Percentiles rank a stretch among this genome's conserved stretches.
Conservation (phyloP, 108 stramenopile species). For the Nitzschia inconspicua region DNA sequence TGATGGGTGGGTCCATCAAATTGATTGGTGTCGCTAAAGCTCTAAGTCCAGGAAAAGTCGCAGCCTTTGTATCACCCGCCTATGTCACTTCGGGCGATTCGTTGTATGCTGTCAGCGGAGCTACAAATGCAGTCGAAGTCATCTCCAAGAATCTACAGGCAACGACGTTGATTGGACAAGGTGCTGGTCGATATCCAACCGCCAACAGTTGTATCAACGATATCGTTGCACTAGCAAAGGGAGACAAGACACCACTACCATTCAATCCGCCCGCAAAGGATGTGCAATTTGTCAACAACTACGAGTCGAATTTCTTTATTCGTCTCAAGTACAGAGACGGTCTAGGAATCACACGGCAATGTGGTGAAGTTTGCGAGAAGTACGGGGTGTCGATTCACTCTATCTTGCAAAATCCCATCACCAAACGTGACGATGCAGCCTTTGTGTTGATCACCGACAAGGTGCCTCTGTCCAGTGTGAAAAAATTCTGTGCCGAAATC, state of each 20-base stretch:
- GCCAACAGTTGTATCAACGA: slow-evolving; percentile 87
- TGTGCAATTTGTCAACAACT: slow-evolving; percentile 65
- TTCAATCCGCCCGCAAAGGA: slow-evolving; percentile 60
- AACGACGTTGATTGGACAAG: slow-evolving; percentile 83
- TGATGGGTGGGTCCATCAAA: slow-evolving; percentile 90
- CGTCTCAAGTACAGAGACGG: slow-evolving; percentile 70
- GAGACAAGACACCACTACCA: slow-evolving; percentile 61
- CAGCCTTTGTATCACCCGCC: slow-evolving; percentile 84
- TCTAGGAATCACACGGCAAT: slow-evolving; percentile 78
- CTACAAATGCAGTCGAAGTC: slow-evolving; percentile 85
- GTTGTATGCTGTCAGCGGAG: slow-evolving; percentile 72
- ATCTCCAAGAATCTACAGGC: slow-evolving; percentile 65
- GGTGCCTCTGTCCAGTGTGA: slow-evolving; percentile 56
- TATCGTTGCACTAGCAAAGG: slow-evolving; percentile 80
- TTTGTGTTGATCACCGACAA: slow-evolving; percentile 87
- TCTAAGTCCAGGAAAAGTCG: slow-evolving; percentile 45
- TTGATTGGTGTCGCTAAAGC: slow-evolving; percentile 73
- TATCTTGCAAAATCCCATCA: slow-evolving; percentile 81
- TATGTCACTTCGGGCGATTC: slow-evolving; percentile 74
- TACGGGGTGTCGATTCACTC: slow-evolving; percentile 84
- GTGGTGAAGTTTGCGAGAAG: slow-evolving; percentile 84
- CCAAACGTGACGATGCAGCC: slow-evolving; percentile 64
- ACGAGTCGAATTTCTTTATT: slow-evolving; percentile 81
- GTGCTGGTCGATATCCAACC: slow-evolving; percentile 88
- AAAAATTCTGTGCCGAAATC: slow-evolving; percentile 68